Conservation (phyloP, 345 rosid species). For the Dimocarpus longan region DNA sequence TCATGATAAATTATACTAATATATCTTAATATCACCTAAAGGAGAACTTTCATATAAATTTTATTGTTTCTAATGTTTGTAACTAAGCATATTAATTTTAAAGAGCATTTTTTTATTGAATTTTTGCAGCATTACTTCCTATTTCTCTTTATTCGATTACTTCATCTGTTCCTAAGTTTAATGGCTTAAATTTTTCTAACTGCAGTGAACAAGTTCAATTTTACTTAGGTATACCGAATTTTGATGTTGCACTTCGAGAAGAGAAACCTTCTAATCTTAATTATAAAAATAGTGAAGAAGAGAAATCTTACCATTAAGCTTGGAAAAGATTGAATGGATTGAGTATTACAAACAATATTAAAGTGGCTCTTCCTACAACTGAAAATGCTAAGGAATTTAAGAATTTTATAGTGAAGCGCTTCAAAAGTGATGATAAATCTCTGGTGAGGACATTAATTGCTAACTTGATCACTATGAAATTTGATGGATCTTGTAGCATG, state of each 20-base stretch:
- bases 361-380: not conserved
- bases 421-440: conserved; percentile 19
- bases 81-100: too few relatives aligned
- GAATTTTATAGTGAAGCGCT: conserved; percentile 7
- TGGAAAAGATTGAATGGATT: conserved; percentile 12
- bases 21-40: too few relatives aligned
- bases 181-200: not conserved
- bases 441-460: conserved; percentile 15
- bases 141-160: not conserved
- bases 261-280: not conserved
- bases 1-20: too few relatives aligned
- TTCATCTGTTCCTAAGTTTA: not conserved
- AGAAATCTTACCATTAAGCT: not conserved
- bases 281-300: not conserved
- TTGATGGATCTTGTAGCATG: conserved; percentile 21
- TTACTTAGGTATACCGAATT: not conserved
- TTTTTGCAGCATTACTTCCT: not conserved
- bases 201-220: not conserved
- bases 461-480: not conserved
- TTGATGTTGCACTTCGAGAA: not conserved
- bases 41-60: too few relatives aligned
- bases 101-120: too few relatives aligned
- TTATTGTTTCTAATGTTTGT: too few relatives aligned
- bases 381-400: not conserved
- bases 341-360: not conserved